Conservation (phyloP, 805 yeast genomes). For the Dipodascus albidus region DNA sequence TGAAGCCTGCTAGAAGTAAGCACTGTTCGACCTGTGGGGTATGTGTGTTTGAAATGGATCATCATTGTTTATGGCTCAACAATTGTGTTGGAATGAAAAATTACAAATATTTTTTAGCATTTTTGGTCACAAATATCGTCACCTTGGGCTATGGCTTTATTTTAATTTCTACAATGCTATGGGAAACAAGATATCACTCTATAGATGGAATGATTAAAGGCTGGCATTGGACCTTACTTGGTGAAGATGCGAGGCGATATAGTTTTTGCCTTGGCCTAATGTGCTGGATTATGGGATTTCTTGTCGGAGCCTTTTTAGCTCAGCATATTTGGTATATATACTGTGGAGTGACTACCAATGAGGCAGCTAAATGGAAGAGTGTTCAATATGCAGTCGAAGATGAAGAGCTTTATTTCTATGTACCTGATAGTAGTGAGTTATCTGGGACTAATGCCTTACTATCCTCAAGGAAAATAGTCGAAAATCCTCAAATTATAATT, state of each 20-base stretch:
- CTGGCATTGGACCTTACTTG: background rate
- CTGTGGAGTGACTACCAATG: conserved; percentile 69
- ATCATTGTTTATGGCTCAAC: conserved; percentile 54
- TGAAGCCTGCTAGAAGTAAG: conserved; percentile 49
- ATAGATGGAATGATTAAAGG: background rate
- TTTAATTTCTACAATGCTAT: conserved; percentile 7
- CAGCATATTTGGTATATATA: conserved; percentile 40
- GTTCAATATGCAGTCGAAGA: conserved; percentile 40
- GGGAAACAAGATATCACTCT: background rate
- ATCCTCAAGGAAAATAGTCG: background rate
- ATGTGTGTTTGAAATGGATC: conserved; percentile 42
- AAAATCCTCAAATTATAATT: conserved; percentile 13
- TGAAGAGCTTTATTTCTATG: conserved; percentile 27
- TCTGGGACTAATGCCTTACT: background rate
- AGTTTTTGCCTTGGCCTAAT: conserved; percentile 30
- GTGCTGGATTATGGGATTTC: conserved; percentile 32
- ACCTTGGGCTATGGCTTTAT: conserved; percentile 36
- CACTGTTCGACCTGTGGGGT: conserved; percentile 42
- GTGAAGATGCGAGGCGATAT: background rate
- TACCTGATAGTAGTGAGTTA: background rate
- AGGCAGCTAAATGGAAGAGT: conserved; percentile 58
- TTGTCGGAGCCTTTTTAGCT: conserved; percentile 33
- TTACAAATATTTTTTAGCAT: conserved; percentile 47
- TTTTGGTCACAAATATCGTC: conserved; percentile 37
- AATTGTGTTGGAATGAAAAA: conserved; percentile 53